A percentile compares a stretch with the other conserved stretches of the same genome.
phyloP scores from a whole-genome alignment of 345 rosid species.

The Noccaea bulbosa region DNA sequence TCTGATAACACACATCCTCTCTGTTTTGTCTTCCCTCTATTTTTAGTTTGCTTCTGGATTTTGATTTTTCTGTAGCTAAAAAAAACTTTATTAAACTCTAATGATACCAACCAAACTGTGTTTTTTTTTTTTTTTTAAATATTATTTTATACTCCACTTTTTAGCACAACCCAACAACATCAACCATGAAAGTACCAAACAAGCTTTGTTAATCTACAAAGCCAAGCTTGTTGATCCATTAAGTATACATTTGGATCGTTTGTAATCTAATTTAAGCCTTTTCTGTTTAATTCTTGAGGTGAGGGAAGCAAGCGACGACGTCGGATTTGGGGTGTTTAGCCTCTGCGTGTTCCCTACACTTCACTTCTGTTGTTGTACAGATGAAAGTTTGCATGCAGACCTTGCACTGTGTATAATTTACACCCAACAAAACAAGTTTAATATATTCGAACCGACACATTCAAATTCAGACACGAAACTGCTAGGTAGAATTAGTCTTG shows the following conservation, averaged over 20 bases:
- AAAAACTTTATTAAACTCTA: conserved; percentile 5
- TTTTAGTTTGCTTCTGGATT: conserved; percentile 25
- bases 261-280: background rate
- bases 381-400: conserved; percentile 81
- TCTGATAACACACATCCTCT: conserved; percentile 42
- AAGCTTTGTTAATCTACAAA: background rate
- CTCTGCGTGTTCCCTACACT: conserved; percentile 58
- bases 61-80: conserved; percentile 12
- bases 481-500: too few species aligned
- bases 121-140: too few species aligned
- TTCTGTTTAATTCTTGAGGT: conserved; percentile 56
- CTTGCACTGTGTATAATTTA: conserved; percentile 56
- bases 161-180: background rate
- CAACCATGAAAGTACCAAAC: conserved; percentile 6
- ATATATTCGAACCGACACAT: background rate
- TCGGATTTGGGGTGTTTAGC: conserved; percentile 67
- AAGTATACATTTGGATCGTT: background rate
- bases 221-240: background rate
- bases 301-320: conserved; percentile 56
- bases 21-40: background rate
- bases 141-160: conserved; percentile 10
- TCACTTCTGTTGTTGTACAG: conserved; percentile 63
- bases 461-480: background rate
- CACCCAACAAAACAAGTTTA: background rate
- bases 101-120: conserved; percentile 16